Evolutionary conservation across 768 basidiomycete species (phyloP).

Genomic region (Boletus barrowsii): DNA sequence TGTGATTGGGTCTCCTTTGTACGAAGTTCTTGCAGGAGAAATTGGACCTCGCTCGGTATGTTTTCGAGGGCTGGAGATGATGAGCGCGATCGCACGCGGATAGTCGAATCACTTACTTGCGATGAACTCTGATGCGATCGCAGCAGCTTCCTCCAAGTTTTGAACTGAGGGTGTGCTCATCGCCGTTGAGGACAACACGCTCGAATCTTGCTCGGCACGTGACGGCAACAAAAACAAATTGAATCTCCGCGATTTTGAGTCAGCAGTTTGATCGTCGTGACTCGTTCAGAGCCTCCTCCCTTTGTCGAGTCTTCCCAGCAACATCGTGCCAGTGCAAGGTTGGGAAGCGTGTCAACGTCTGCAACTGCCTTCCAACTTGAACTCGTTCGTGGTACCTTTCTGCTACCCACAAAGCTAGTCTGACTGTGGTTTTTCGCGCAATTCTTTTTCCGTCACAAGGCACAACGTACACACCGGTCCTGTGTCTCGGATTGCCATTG

Average conservation of each 20-base stretch:
- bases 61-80: conserved; percentile 43
- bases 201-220: conserved; percentile 2
- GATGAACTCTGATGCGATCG: conserved; percentile 48
- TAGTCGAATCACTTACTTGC: conserved; percentile 35
- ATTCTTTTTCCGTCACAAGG: not conserved
- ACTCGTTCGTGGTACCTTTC: not conserved
- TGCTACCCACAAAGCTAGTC: not conserved
- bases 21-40: conserved; percentile 47
- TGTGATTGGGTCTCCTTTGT: conserved; percentile 42
- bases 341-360: not conserved
- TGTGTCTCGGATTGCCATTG: not conserved
- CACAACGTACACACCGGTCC: not conserved
- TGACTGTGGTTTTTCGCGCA: not conserved
- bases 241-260: conserved; percentile 23
- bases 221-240: conserved; percentile 18
- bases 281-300: not conserved
- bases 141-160: conserved; percentile 47
- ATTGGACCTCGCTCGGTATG: conserved; percentile 46
- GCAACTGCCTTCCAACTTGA: not conserved
- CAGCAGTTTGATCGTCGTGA: not conserved
- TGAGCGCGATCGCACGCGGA: not conserved
- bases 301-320: conserved; percentile 1
- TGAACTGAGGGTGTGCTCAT: conserved; percentile 35
- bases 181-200: not conserved
- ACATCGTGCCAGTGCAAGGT: conserved; percentile 7